Conservation (phyloP, 306 rosid species). For the Styphnolobium japonicum region DNA sequence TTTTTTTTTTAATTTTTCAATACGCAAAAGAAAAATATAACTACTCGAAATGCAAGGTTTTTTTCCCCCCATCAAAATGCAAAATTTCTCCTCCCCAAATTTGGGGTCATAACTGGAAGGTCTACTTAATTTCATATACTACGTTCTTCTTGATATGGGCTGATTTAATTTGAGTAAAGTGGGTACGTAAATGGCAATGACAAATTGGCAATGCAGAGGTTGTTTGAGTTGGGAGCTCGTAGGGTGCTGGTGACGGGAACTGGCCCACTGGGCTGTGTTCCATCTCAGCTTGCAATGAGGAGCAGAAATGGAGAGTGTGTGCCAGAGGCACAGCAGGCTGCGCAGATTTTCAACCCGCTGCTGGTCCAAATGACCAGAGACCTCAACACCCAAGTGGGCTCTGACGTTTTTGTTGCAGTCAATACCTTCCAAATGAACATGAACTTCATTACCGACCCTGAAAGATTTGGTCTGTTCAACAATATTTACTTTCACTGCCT, state of each 20-base stretch:
- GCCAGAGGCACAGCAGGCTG: constrained; percentile 41
- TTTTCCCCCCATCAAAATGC: no score
- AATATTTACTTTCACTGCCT: neutral
- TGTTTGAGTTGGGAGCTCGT: constrained; percentile 49
- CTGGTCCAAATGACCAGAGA: constrained; percentile 30
- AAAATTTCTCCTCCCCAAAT: no score
- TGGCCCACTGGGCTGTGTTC: constrained; percentile 57
- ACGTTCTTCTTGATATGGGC: no score
- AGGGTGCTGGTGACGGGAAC: constrained; percentile 59
- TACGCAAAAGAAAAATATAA: no score
- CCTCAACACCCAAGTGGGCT: constrained; percentile 35
- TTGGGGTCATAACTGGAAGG: no score
- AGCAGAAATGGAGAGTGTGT: constrained; percentile 51
- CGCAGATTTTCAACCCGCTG: constrained; percentile 35
- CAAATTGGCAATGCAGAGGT: constrained; percentile 24
- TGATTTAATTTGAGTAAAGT: neutral
- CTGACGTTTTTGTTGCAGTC: constrained; percentile 42
- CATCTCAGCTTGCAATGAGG: constrained; percentile 43
- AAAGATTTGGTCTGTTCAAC: constrained; percentile 37
- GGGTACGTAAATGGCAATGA: neutral
- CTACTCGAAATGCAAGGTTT: no score
- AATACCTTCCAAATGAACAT: constrained; percentile 48
- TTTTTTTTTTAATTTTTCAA: no score
- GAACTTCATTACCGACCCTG: constrained; percentile 47
- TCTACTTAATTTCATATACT: no score